Conservation (phyloP, 2,329 filamentous ascomycete genomes). For the Colletotrichum noveboracense region DNA sequence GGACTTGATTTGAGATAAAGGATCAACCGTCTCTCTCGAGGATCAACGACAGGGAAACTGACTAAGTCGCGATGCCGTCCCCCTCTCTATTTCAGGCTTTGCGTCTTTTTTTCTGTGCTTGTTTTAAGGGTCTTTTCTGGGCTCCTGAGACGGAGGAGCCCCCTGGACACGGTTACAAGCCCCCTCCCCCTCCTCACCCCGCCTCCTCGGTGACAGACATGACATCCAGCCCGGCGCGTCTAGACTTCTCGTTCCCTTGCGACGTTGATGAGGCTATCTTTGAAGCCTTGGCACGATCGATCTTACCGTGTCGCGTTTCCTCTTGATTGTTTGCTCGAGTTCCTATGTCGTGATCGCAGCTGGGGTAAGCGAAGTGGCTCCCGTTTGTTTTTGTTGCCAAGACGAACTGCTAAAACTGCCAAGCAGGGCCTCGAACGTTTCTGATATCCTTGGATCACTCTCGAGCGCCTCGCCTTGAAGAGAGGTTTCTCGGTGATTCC, state of each 20-base stretch:
- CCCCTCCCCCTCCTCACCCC: background rate
- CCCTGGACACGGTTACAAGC: background rate
- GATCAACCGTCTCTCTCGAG: background rate
- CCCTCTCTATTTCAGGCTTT: background rate
- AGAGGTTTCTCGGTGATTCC: background rate
- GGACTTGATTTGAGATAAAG: background rate
- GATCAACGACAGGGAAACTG: background rate
- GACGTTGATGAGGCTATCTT: background rate
- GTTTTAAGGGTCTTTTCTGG: background rate
- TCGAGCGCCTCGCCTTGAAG: background rate
- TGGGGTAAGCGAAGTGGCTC: background rate
- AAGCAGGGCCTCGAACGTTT: background rate
- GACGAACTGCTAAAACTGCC: background rate
- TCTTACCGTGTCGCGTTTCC: background rate
- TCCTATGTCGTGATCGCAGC: background rate
- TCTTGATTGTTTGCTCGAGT: background rate
- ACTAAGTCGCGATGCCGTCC: background rate
- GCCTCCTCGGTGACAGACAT: background rate
- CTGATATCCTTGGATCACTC: background rate
- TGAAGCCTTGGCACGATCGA: background rate
- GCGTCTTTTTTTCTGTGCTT: background rate
- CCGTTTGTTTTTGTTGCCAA: background rate
- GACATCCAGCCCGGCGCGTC: background rate
- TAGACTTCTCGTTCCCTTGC: background rate
- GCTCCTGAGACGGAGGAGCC: background rate